These are phyloP conservation scores for Apiospora phragmitis DNA, from an alignment of 2,329 filamentous ascomycete species.

Conservation along the genomic window DNA sequence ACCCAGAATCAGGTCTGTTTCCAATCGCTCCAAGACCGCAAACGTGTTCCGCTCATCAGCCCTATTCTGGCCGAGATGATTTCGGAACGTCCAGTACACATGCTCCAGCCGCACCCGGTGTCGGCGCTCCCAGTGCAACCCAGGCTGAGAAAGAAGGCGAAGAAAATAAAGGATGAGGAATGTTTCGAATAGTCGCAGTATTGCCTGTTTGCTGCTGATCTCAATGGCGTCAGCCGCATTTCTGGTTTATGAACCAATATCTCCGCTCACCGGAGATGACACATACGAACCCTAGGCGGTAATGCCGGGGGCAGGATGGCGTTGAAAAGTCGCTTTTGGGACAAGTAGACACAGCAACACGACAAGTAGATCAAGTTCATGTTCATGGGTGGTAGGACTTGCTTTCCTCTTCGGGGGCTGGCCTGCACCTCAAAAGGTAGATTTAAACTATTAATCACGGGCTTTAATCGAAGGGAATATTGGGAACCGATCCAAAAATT, in stretches of 20 bases:
- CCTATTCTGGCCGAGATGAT: neutral
- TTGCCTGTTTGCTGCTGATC: too few relatives aligned
- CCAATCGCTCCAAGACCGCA: neutral
- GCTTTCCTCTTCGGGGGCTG: neutral
- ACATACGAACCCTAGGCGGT: neutral
- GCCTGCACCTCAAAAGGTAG: neutral
- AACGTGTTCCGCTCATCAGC: neutral
- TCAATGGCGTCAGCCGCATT: neutral
- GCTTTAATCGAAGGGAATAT: too few relatives aligned
- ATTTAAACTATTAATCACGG: too few relatives aligned
- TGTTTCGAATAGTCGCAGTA: too few relatives aligned
- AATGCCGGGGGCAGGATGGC: neutral
- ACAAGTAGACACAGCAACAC: neutral
- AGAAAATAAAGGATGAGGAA: too few relatives aligned
- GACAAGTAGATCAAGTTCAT: neutral
- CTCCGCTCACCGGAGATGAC: neutral
- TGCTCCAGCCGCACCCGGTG: neutral
- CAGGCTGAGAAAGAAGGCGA: too few relatives aligned
- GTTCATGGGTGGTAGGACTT: neutral
- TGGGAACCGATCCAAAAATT: too few relatives aligned
- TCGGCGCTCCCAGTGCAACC: neutral
- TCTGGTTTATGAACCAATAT: neutral
- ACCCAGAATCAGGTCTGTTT: neutral
- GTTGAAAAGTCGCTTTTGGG: neutral
- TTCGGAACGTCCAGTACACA: neutral